Base-by-base conservation (phyloP, 352 stramenopile genomes). In the Phytophthora sojae region DNA sequence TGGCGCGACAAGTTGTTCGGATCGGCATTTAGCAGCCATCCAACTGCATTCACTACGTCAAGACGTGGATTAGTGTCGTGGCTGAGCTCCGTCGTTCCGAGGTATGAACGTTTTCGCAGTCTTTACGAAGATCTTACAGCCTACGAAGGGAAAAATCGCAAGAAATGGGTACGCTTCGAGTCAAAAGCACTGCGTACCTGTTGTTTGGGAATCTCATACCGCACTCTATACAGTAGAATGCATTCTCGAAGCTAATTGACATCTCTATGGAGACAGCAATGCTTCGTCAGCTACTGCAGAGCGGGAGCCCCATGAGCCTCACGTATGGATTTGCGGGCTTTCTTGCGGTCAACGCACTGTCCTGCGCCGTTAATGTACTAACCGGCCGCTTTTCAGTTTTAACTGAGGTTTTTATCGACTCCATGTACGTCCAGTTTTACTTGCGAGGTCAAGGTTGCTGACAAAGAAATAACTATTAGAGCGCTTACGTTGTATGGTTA, bases 381-480 rank as follows among this genome's bases (percentile, higher is more conserved):
- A 65, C 49, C 30, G 59, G 71, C 29, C 42, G 29, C 11, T 62
- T 69, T 47, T 74, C 65, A 11, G 65, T 62, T 0, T 53, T 81
- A 25, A 65, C 64, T 4, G 76, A 81, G 15, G 57, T 81, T 6
- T 23, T 81, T 21, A 53, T 83, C 17, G 73, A 83, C 42, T 61
- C 57, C 2, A 50, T 69, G 76, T 83, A 81, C 37, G 39, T 52
- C 14, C 14, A 17, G 32, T 54, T 7, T 32, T n/a, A 23, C 3
- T 49, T 17, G 17, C 25, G 44, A 14, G 6, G 44, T 3, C 4
- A 14, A 6, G 19, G 17, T 51, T 51, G 17, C 1, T 51, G 2
- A 23, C 15, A 51, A 6, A 51, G 17, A 26, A 12, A 14, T 14
- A 51, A 3, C 4, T 25, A 26, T 51, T 3, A 39, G 8, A 45